These are phyloP conservation scores for Adansonia digitata DNA, from an alignment of 345 rosid species.

Conservation along the genomic window DNA sequence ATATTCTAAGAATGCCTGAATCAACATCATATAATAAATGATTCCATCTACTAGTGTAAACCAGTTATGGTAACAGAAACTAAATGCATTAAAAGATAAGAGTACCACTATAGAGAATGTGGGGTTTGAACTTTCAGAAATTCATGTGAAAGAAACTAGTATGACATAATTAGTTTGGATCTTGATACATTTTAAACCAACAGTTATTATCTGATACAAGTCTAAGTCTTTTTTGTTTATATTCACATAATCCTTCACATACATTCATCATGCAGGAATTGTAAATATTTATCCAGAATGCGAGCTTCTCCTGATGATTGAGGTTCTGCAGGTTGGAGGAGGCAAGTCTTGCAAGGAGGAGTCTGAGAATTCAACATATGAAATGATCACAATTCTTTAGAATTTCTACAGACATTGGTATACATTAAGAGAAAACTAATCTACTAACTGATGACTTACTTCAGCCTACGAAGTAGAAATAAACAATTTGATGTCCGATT, in stretches of 20 bases:
- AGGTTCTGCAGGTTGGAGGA: conserved; percentile 50
- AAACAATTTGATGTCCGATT: conserved; percentile 45
- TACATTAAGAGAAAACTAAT: not conserved
- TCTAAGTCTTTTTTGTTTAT: not conserved
- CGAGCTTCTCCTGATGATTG: conserved; percentile 82
- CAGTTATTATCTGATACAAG: not conserved
- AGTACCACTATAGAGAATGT: not conserved
- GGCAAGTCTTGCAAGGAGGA: conserved; percentile 53
- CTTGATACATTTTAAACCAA: not conserved
- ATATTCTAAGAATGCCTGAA: conserved; percentile 69
- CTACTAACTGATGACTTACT: conserved; percentile 33
- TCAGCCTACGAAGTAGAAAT: conserved; percentile 59
- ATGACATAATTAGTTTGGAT: not conserved
- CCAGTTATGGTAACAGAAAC: not conserved
- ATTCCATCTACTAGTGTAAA: not conserved
- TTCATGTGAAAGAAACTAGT: not conserved
- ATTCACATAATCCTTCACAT: conserved; percentile 18
- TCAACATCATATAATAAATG: conserved; percentile 9
- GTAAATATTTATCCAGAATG: conserved; percentile 90
- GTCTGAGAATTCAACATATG: conserved; percentile 35
- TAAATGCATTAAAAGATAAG: not conserved
- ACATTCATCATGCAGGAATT: conserved; percentile 94
- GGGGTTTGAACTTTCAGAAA: not conserved
- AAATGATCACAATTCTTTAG: not conserved
- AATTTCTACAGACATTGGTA: not conserved